These are phyloP conservation scores for Dictyophora rubrovolvata DNA, from an alignment of 768 basidiomycete genomes.

Conservation along the genomic window DNA sequence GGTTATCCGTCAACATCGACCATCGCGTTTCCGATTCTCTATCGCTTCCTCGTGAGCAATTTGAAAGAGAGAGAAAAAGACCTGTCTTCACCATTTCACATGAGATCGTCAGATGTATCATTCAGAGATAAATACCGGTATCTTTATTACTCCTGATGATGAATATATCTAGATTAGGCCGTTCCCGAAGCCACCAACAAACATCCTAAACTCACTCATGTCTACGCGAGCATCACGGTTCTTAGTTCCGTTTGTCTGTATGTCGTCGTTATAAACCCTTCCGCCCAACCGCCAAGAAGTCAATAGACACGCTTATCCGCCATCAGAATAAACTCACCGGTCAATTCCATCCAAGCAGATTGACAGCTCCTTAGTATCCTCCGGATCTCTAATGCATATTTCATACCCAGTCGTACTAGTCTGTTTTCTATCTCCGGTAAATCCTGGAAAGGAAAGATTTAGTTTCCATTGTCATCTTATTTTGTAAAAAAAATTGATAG, in stretches of 20 bases:
- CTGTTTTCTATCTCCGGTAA: background rate
- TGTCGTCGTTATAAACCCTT: background rate
- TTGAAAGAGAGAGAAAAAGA: no score
- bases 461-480: background rate
- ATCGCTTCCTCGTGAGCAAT: no score
- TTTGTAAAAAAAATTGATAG: background rate
- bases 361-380: background rate
- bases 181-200: no score
- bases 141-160: no score
- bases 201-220: no score
- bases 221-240: background rate
- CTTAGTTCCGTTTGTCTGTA: background rate
- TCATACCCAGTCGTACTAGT: background rate
- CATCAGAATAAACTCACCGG: background rate
- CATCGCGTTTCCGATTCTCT: no score
- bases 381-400: conserved; percentile 3
- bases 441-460: background rate
- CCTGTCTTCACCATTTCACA: no score
- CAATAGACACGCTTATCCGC: background rate
- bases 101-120: no score
- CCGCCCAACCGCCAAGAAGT: background rate
- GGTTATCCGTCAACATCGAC: no score
- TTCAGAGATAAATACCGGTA: no score
- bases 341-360: background rate
- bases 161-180: no score